Base-by-base conservation (phyloP, 2,329 filamentous ascomycete genomes). In the Colletotrichum higginsianum region DNA sequence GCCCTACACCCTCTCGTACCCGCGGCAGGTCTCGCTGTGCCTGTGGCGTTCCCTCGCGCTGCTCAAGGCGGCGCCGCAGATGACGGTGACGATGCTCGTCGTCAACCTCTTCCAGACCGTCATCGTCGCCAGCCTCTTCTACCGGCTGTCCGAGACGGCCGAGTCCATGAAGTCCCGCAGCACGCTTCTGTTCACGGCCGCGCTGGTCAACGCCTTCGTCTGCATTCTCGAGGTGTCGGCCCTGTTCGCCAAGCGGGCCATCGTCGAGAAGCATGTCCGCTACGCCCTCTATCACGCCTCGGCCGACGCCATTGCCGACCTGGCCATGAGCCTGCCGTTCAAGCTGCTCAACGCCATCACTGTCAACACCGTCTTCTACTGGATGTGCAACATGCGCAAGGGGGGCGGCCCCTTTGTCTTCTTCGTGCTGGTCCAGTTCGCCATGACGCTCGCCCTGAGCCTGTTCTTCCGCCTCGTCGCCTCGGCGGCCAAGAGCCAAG, bases 401-500 rank as follows among this genome's bases (percentile, higher is more conserved):
- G 75, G 78, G 44, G 76, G 75, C 0, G 78, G 76, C 2, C 74
- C 75, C 72, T 93, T 92, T 81, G 92, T 88, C 77, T 91, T 91
- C 75, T 91, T 89, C 79, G 84, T 90, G 79, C 82, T 93, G 16
- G 89, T 92, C 75, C 87, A 91, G 61, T 91, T 77, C 50, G 74
- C 75, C n/a, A 89, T 83, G 2, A 91, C 90, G 0, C 84, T 93
- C 44, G 88, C 86, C 68, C 84, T 92, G 69, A 91, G 90, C 0
- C 84, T 90, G 6, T 80, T 93, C 38, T 93, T 92, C 78, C 87
- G 91, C 4, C 90, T 91, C 83, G 89, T 93, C 72, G 91, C 90
- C 1, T 86, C 90, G 0, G 81, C 92, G 40, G 91, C 88, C 4
- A 89, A 87, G 2, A 86, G 87, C 2, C 55, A 67, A 4, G 18